These are phyloP conservation scores for Gonapodya prolifera DNA, from an alignment of 192 early-diverging fungal species.

Conservation along the genomic window DNA sequence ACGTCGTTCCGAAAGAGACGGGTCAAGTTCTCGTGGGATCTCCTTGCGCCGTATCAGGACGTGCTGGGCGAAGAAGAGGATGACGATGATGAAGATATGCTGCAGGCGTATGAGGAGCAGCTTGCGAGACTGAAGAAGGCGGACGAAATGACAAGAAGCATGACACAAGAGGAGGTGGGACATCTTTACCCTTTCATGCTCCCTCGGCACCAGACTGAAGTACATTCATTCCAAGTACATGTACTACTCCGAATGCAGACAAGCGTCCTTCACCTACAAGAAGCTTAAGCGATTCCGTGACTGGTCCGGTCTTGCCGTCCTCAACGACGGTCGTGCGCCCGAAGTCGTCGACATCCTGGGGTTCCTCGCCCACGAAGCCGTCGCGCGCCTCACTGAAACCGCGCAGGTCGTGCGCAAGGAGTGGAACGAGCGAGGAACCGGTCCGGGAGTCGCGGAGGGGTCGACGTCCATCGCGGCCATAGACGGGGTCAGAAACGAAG, in stretches of 20 bases:
- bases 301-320: constrained; percentile 83
- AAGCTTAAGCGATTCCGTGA: constrained; percentile 87
- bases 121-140: constrained; percentile 71
- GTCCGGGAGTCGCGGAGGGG: background rate
- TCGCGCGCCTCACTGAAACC: constrained; percentile 77
- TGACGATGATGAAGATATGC: constrained; percentile 76
- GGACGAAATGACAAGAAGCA: constrained; percentile 80
- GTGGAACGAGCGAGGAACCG: constrained; percentile 18
- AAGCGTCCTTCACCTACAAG: constrained; percentile 93
- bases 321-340: constrained; percentile 78
- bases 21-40: constrained; percentile 89
- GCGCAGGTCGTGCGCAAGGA: constrained; percentile 46
- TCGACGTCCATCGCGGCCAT: background rate
- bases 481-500: constrained; percentile 12
- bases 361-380: constrained; percentile 92
- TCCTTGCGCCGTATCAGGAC: constrained; percentile 65
- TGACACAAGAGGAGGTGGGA: constrained; percentile 98
- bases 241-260: constrained; percentile 95
- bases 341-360: constrained; percentile 96
- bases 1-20: constrained; percentile 34
- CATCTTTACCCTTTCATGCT: no score
- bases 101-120: constrained; percentile 81
- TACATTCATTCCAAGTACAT: no score
- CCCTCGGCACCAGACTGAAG: no score
- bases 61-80: constrained; percentile 63